Percentiles rank a stretch among this genome's conserved stretches.
phyloP scores from a whole-genome alignment of 805 yeast genomes.

The Komagataella ulmi region DNA sequence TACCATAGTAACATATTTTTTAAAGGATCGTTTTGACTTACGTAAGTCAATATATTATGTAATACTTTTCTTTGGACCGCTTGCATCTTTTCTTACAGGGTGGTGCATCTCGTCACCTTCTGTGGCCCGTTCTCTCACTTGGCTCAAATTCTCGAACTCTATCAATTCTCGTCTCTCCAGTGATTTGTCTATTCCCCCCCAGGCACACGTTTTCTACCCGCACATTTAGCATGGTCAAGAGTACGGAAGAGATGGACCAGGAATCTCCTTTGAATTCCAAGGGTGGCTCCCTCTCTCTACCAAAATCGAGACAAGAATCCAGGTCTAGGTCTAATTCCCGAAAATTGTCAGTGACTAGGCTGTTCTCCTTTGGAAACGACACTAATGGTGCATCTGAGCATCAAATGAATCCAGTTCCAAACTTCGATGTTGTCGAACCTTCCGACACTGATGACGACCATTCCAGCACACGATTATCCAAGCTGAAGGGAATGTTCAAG shows the following conservation, averaged over 20 bases:
- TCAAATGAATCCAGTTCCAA: not conserved
- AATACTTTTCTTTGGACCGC: not conserved
- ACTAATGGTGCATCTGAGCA: slow-evolving; percentile 1
- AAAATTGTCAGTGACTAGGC: slow-evolving; percentile 19
- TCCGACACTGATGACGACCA: slow-evolving; percentile 1
- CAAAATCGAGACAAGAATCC: slow-evolving; percentile 10
- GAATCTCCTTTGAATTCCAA: not conserved
- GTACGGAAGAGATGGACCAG: not conserved
- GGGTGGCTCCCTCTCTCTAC: not conserved
- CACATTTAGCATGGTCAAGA: not conserved
- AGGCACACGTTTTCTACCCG: not conserved
- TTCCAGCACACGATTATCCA: slow-evolving; percentile 9
- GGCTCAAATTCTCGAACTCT: not conserved
- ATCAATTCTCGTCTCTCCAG: not conserved
- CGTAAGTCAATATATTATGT: not conserved
- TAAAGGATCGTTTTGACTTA: no score
- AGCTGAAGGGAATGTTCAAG: slow-evolving; percentile 15
- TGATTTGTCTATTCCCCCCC: not conserved
- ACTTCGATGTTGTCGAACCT: slow-evolving; percentile 1
- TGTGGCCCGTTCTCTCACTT: not conserved
- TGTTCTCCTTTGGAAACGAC: slow-evolving; percentile 23
- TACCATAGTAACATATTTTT: not conserved
- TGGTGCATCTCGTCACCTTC: not conserved
- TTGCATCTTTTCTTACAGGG: not conserved
- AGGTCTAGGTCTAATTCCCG: slow-evolving; percentile 27